Evolutionary conservation across 2,329 filamentous ascomycete genomes (phyloP), one percentile per base, ranked within the genome.

Genomic region (Alternaria solani): DNA sequence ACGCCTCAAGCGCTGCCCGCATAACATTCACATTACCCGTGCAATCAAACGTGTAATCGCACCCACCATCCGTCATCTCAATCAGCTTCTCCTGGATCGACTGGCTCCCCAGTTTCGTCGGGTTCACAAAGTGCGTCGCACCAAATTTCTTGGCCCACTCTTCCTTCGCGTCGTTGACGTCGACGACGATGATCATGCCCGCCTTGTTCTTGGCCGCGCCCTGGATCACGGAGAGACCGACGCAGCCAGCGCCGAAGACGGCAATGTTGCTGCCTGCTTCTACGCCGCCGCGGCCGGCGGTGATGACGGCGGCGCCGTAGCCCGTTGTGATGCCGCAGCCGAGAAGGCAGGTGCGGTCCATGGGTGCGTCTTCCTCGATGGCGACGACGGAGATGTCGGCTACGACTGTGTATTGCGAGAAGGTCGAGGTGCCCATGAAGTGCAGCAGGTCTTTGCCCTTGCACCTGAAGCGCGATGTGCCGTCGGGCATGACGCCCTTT

Each of bases 1-100:
- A 98, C 49, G 95, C 94, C 84, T 99, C 94, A 62, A 99, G 88
- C 41, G 95, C 95, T 54, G 92, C 91, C 65, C 95, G 88, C 95
- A 97, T 99, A 57, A 99, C 95, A 70, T 89, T 88, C 54, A 98
- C 94, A 76, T 98, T 98, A 61, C 95, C 95, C 7, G 95, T 99
- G 86, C 95, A 98, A 84, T 99, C 95, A 78, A 99, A 99, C 51
- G 95, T 99, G 85, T 97, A 98, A 84, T 99, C 95, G 79, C 93
- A 96, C 52, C 95, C 95, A 68, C 95, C 95, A 75, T 98, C 95
- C 2, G 95, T 99, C 91, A 98, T 93, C 82, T 98, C 94, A 70
- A 98, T 88, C 66, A 99, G 87, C 84, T 94, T 91, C 76, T 97
- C 93, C 74, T 96, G 92, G 70, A 98, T 91, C 61, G 87, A 92